Evolutionary conservation across 1,284 basidiomycete species (phyloP), one percentile per base, ranked within the genome.

Genomic region (Ganoderma sp.): DNA sequence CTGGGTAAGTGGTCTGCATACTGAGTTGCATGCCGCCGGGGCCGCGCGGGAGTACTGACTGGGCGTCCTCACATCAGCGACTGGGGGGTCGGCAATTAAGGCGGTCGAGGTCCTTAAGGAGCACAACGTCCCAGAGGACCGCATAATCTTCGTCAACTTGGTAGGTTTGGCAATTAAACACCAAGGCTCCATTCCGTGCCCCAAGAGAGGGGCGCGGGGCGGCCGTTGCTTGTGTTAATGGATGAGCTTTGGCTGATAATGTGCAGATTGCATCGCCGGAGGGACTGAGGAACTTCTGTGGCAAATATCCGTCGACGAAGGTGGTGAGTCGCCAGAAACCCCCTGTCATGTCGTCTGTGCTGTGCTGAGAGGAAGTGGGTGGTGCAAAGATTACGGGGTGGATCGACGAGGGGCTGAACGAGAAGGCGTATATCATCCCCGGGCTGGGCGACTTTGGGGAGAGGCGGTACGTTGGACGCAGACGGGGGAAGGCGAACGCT

Each of bases 11-110:
- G n/a, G 37, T 32, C 17, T 22, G 10, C 64, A 3, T n/a, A 25
- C 14, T 75, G n/a, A 25, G 22, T 12, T 22, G 10, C 64, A 3
- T n/a, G 17, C 14, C n/a, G 10, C 39, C n/a, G 42, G 22, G 17
- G 9, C 10, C 43, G 19, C n/a, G 34, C 32, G 8, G 32, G 19
- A 19, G 10, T 34, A 17, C 50, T 67, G 39, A 65, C n/a, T 41
- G 66, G 10, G 17, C 7, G 39, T 14, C 32, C 1, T 43, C 9
- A 17, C 48, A 37, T 32, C 73, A 96, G 96, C 97, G 0, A 99
- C 97, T 0, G 97, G 97, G 42, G 97, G 98, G 56, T 98, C 96
- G 19, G 98, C 97, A 2, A 96, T 98, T 81, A 98, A 99, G 80
- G 97, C 97, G 0, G 94, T 99, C 63, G 95, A 99, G 79, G 94